phyloP scores from a whole-genome alignment of 345 rosid species.

The Erysimum cheiranthoides region DNA sequence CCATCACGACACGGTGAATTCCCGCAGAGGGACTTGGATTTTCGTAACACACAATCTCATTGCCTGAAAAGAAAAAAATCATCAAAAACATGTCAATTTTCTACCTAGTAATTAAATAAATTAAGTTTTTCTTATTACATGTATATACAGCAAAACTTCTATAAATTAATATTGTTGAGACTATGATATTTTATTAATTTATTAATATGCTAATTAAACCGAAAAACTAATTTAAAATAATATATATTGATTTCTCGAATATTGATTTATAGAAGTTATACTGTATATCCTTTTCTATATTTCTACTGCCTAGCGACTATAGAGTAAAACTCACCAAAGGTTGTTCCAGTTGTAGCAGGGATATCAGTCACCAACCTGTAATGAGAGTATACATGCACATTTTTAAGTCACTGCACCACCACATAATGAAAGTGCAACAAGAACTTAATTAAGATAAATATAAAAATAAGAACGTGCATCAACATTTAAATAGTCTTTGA shows the following conservation, averaged over 20 bases:
- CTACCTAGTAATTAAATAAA: neutral
- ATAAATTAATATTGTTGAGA: no score
- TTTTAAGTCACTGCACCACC: neutral
- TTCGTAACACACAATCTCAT: slow-evolving; percentile 77
- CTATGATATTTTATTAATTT: no score
- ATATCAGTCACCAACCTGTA: slow-evolving; percentile 51
- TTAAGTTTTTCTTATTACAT: neutral
- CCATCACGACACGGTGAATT: slow-evolving; percentile 72
- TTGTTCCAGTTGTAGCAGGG: slow-evolving; percentile 49
- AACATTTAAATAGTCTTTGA: neutral
- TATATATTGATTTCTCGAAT: no score
- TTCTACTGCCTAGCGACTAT: neutral
- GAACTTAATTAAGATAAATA: neutral
- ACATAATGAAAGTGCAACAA: neutral
- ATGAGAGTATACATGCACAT: slow-evolving; percentile 2
- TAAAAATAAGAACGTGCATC: neutral
- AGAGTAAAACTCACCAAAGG: slow-evolving; percentile 43
- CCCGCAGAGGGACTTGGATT: slow-evolving; percentile 77
- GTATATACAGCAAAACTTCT: no score
- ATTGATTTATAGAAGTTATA: no score
- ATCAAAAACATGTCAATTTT: slow-evolving; percentile 1
- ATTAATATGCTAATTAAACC: no score
- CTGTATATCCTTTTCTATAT: neutral
- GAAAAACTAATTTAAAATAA: no score
- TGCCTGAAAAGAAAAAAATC: slow-evolving; percentile 50